Conservation (phyloP, 1,284 basidiomycete genomes). For the Apiotrichum akiyoshidainum region DNA sequence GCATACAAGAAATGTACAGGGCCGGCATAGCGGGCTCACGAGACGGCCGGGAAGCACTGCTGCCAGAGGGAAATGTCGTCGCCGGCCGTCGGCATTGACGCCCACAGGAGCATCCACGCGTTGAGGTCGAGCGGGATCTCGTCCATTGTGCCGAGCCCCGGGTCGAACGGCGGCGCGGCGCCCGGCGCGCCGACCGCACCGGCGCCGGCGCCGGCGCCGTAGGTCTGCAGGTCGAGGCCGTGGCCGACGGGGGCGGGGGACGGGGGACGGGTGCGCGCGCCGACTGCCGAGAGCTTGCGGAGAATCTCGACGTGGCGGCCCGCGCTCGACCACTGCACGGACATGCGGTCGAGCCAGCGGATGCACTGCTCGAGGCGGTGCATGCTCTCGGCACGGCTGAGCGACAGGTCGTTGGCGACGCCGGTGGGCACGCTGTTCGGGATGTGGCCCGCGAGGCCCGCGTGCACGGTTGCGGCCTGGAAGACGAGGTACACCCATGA, state of each 20-base stretch:
- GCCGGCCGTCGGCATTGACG: constrained; percentile 20
- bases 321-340: constrained; percentile 19
- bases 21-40: too few relatives aligned
- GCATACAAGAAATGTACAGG: too few relatives aligned
- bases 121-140: constrained; percentile 13
- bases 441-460: constrained; percentile 15
- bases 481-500: constrained; percentile 23
- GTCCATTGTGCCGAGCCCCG: background rate
- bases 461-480: constrained; percentile 21
- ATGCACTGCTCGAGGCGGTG: constrained; percentile 22
- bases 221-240: background rate
- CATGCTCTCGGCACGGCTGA: constrained; percentile 5
- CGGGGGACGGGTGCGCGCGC: constrained; percentile 15
- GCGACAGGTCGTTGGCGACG: background rate
- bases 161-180: background rate
- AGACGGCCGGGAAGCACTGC: constrained; percentile 19
- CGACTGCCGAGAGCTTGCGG: constrained; percentile 13
- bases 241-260: background rate
- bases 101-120: constrained; percentile 24
- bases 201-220: background rate
- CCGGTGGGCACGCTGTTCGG: background rate
- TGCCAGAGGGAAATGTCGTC: constrained; percentile 22
- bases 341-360: constrained; percentile 19
- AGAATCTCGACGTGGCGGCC: constrained; percentile 22
- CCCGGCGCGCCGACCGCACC: background rate